A percentile compares a stretch with the other conserved stretches of the same genome.
Conservation (phyloP, 208 protist genomes). For the Eutreptiella sp. region DNA sequence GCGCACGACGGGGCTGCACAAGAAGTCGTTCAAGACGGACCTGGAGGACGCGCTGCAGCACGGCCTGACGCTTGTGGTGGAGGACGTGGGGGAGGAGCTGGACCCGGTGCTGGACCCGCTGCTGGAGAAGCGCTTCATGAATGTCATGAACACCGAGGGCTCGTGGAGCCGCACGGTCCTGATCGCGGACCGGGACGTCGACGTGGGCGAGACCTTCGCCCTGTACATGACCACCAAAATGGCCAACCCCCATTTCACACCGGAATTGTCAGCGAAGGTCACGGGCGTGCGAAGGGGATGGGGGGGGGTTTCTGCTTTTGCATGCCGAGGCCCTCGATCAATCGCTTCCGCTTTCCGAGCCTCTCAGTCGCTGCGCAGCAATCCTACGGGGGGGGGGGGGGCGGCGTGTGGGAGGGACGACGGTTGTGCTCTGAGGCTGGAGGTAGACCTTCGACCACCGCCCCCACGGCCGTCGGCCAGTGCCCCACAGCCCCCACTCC, state of each 20-base stretch:
- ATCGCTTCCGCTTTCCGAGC: too few relatives aligned
- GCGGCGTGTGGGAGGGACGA: too few relatives aligned
- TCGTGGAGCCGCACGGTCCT: constrained; percentile 39
- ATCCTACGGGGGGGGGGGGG: too few relatives aligned
- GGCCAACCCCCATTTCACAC: constrained; percentile 67
- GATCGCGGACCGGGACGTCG: constrained; percentile 60
- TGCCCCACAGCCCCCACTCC: too few relatives aligned
- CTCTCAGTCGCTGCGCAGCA: too few relatives aligned
- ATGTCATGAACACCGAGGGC: constrained; percentile 7
- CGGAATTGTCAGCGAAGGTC: constrained; percentile 69
- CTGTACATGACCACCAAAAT: constrained; percentile 79
- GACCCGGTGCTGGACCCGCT: constrained; percentile 79
- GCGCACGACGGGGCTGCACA: constrained; percentile 5
- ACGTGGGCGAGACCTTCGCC: constrained; percentile 32
- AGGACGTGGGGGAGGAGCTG: constrained; percentile 72
- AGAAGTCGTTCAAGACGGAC: constrained; percentile 47
- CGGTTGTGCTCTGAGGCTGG: too few relatives aligned
- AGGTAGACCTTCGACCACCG: too few relatives aligned
- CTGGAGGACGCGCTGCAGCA: constrained; percentile 58
- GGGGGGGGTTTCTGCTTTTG: too few relatives aligned
- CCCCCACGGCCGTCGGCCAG: too few relatives aligned
- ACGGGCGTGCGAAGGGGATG: too few relatives aligned
- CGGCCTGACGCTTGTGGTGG: constrained; percentile 66
- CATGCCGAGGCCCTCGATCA: too few relatives aligned
- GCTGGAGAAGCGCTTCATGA: constrained; percentile 68